Evolutionary conservation across 208 protist species (phyloP).

Genomic region (Trypanosoma melophagium): DNA sequence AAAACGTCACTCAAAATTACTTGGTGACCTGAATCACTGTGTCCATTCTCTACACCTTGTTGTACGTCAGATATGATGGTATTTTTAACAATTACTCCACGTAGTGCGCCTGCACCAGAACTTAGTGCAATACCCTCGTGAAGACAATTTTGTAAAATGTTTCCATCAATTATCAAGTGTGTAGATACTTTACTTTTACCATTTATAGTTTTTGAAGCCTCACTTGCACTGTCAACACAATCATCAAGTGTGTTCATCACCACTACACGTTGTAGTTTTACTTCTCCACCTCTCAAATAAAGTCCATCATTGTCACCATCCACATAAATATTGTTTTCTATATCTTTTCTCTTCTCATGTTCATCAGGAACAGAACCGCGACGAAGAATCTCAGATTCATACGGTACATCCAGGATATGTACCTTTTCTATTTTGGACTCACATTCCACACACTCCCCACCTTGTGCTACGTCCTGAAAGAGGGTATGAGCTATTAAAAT

Average conservation of each 20-base stretch:
- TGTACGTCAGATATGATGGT: slow-evolving; percentile 20
- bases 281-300: slow-evolving; percentile 18
- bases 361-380: not conserved
- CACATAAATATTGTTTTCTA: slow-evolving; percentile 12
- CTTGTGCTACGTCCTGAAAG: slow-evolving; percentile 21
- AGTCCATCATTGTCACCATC: slow-evolving; percentile 32
- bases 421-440: slow-evolving; percentile 4
- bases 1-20: not conserved
- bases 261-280: slow-evolving; percentile 2
- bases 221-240: slow-evolving; percentile 24
- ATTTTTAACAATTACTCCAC: slow-evolving; percentile 20
- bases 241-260: slow-evolving; percentile 21
- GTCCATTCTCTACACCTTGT: slow-evolving; percentile 24
- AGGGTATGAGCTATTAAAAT: slow-evolving; percentile 5
- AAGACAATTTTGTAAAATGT: slow-evolving; percentile 18
- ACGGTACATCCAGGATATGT: slow-evolving; percentile 18
- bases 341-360: not conserved
- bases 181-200: not conserved
- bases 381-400: slow-evolving; percentile 1
- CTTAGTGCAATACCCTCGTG: slow-evolving; percentile 29
- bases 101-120: slow-evolving; percentile 6
- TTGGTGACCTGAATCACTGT: slow-evolving; percentile 15
- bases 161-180: slow-evolving; percentile 7
- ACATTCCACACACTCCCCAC: slow-evolving; percentile 26
- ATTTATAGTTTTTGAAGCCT: not conserved